A percentile compares a stretch with the other conserved stretches of the same genome.
Evolutionary conservation across 331 rosid genomes (phyloP).

Genomic region (Quercus lobata): DNA sequence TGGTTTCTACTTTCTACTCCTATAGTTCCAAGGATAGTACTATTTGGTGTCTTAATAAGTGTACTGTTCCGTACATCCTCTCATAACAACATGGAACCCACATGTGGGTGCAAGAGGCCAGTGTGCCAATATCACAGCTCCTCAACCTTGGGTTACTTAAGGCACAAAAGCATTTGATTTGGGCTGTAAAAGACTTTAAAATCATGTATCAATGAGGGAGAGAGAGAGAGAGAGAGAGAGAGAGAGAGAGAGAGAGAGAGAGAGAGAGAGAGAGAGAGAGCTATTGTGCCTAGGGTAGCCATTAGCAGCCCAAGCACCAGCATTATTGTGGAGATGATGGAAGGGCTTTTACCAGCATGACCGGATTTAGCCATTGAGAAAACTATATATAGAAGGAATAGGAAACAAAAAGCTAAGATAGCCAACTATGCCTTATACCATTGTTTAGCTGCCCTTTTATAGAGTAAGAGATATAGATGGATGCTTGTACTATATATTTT

Average conservation of each 20-base stretch:
- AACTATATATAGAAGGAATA: background rate
- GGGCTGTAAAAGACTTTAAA: too few relatives aligned
- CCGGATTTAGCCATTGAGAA: background rate
- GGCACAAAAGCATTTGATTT: too few relatives aligned
- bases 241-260: background rate
- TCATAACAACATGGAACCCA: too few relatives aligned
- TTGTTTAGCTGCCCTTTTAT: background rate
- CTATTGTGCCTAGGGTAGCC: background rate
- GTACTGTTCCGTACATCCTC: too few relatives aligned
- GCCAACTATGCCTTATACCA: background rate
- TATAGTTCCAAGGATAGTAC: too few relatives aligned
- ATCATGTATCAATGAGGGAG: background rate
- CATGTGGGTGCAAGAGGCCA: too few relatives aligned
- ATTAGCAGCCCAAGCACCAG: conserved; percentile 1
- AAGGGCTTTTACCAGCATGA: background rate
- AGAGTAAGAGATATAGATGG: background rate
- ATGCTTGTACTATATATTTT: background rate
- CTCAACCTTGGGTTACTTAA: too few relatives aligned
- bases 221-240: background rate
- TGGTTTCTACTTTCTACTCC: too few relatives aligned
- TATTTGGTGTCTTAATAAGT: too few relatives aligned
- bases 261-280: background rate
- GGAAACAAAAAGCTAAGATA: background rate
- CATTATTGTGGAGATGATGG: background rate
- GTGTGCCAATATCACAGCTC: too few relatives aligned